Percentiles rank a stretch among this genome's conserved stretches.
Conservation (phyloP, 306 rosid genomes). For the Corylus avellana region DNA sequence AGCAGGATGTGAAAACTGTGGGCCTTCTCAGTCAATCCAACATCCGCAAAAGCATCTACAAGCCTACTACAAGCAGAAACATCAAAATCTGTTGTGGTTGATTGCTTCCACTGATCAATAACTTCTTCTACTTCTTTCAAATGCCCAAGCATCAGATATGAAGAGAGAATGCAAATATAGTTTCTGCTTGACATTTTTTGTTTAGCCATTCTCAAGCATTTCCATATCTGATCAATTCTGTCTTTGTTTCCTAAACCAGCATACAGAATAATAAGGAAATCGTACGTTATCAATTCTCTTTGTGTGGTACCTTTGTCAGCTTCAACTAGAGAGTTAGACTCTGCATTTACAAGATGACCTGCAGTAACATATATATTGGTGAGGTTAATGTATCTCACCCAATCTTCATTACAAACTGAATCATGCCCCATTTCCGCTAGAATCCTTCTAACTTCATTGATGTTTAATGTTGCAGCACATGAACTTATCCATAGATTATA, state of each 20-base stretch:
- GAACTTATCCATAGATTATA: constrained; percentile 94
- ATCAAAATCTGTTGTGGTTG: constrained; percentile 60
- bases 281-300: constrained; percentile 89
- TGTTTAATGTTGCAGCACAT: constrained; percentile 66
- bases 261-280: constrained; percentile 83
- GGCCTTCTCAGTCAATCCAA: constrained; percentile 54
- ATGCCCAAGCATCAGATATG: constrained; percentile 77
- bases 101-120: constrained; percentile 84
- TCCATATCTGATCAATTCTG: constrained; percentile 83
- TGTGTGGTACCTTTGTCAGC: constrained; percentile 68
- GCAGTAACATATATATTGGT: constrained; percentile 53
- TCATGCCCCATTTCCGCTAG: constrained; percentile 66
- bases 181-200: constrained; percentile 86
- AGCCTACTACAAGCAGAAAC: constrained; percentile 53
- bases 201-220: constrained; percentile 70
- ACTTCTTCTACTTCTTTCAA: constrained; percentile 66
- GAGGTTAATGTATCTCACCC: constrained; percentile 70
- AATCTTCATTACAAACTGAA: constrained; percentile 56
- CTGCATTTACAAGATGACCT: constrained; percentile 54
- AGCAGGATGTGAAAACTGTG: constrained; percentile 51
- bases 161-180: constrained; percentile 66
- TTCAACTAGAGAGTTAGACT: constrained; percentile 57
- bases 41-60: constrained; percentile 58
- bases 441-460: constrained; percentile 59
- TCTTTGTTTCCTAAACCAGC: constrained; percentile 73